Percentiles rank a stretch among this genome's conserved stretches.
Conservation (phyloP, 768 basidiomycete species). For the Pleurotus tuoliensis region DNA sequence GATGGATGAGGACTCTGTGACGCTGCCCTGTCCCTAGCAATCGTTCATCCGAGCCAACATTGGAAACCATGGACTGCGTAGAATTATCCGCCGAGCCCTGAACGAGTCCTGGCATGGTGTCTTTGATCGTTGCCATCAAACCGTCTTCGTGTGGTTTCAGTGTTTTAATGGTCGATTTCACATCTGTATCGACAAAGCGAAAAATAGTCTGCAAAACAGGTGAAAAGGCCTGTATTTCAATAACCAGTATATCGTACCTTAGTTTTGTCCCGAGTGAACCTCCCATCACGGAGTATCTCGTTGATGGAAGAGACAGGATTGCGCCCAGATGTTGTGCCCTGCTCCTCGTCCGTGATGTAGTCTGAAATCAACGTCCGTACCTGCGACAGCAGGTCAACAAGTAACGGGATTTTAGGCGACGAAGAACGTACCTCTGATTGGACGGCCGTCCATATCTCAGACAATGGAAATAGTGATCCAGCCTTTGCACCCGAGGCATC, state of each 20-base stretch:
- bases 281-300: constrained; percentile 85
- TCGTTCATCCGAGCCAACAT: constrained; percentile 69
- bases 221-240: not conserved
- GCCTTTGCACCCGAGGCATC: constrained; percentile 79
- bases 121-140: constrained; percentile 75
- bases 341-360: constrained; percentile 91
- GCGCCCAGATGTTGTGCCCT: constrained; percentile 69
- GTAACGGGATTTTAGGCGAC: too few relatives aligned
- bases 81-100: constrained; percentile 61
- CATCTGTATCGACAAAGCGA: constrained; percentile 88
- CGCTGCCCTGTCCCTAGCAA: constrained; percentile 69
- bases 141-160: constrained; percentile 82
- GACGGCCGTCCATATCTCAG: constrained; percentile 85
- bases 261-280: constrained; percentile 69
- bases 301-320: constrained; percentile 93
- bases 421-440: constrained; percentile 73
- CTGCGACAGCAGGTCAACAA: constrained; percentile 32
- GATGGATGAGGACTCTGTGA: constrained; percentile 81
- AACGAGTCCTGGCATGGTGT: constrained; percentile 93
- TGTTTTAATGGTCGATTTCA: constrained; percentile 60
- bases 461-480: constrained; percentile 73
- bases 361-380: constrained; percentile 80
- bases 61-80: constrained; percentile 58
- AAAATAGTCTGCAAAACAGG: constrained; percentile 63
- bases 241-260: constrained; percentile 48